Conservation (phyloP, 768 basidiomycete species). For the Amanita brunnescens region DNA sequence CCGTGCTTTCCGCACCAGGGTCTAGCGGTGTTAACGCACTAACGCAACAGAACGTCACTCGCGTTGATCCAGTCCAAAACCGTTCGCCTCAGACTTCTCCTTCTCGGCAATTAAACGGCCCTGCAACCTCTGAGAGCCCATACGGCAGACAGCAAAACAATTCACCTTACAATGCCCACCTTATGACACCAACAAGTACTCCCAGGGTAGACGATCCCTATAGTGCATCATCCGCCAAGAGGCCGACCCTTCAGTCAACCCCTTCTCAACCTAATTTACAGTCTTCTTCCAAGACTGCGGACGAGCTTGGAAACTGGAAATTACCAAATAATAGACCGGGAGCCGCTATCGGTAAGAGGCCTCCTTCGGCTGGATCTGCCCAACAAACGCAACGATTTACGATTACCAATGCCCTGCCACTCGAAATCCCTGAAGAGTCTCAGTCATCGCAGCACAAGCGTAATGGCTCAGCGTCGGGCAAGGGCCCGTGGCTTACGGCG, state of each 20-base stretch:
- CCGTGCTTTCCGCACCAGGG: conserved; percentile 19
- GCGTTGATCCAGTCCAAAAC: background rate
- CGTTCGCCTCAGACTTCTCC: background rate
- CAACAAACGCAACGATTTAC: conserved; percentile 27
- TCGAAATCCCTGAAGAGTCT: conserved; percentile 21
- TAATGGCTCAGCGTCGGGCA: conserved; percentile 5
- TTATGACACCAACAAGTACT: background rate
- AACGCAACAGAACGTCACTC: background rate
- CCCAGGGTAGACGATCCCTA: background rate
- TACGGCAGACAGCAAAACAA: background rate
- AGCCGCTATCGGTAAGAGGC: conserved; percentile 12
- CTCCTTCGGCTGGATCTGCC: conserved; percentile 19
- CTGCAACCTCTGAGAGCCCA: background rate
- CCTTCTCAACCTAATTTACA: background rate
- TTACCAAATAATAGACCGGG: conserved; percentile 5
- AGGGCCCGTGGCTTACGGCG: conserved; percentile 39
- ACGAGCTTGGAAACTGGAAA: conserved; percentile 13
- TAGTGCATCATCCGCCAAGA: conserved; percentile 1
- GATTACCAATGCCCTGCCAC: conserved; percentile 28
- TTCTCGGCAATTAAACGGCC: background rate
- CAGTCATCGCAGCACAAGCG: conserved; percentile 8
- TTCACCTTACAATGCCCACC: background rate
- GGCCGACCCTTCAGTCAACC: conserved; percentile 6
- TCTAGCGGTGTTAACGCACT: background rate
- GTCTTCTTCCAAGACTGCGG: conserved; percentile 4